These are phyloP conservation scores for Sporisorium scitamineum DNA, from an alignment of 1,284 basidiomycete genomes.

Conservation along the genomic window DNA sequence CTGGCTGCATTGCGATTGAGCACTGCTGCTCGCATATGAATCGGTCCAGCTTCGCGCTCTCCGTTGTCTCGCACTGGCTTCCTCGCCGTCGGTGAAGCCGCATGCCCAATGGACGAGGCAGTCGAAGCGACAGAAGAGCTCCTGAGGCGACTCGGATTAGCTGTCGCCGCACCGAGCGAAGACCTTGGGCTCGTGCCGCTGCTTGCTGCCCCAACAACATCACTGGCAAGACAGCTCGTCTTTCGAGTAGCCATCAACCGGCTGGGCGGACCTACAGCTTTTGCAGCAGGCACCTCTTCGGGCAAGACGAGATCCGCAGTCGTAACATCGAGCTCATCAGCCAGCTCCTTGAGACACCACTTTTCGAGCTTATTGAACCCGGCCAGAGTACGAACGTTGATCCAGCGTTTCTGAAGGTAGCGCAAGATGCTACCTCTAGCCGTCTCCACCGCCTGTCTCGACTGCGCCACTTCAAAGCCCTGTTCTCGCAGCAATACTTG, in stretches of 20 bases:
- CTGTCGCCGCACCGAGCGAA: conserved; percentile 8
- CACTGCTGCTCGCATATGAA: conserved; percentile 60
- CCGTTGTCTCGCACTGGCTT: conserved; percentile 14
- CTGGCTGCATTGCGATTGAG: conserved; percentile 62
- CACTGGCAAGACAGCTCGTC: conserved; percentile 12
- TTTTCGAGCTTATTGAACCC: conserved; percentile 83
- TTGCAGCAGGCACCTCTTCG: conserved; percentile 17
- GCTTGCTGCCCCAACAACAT: not conserved
- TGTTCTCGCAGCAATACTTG: conserved; percentile 61
- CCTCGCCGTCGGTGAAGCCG: conserved; percentile 4
- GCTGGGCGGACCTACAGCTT: not conserved
- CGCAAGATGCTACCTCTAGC: conserved; percentile 51
- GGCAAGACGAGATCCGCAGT: conserved; percentile 50
- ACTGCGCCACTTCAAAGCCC: conserved; percentile 25
- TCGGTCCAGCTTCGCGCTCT: conserved; percentile 59
- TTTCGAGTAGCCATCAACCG: conserved; percentile 19
- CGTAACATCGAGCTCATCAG: conserved; percentile 57
- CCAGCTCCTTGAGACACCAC: conserved; percentile 89
- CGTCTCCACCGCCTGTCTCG: conserved; percentile 50
- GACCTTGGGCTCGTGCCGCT: not conserved
- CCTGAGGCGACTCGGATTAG: conserved; percentile 2
- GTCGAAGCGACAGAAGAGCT: conserved; percentile 10
- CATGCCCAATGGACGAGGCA: conserved; percentile 1
- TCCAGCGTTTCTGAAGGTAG: conserved; percentile 73
- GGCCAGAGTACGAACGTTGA: conserved; percentile 80